Evolutionary conservation across 495 filamentous ascomycete genomes (phyloP).

Genomic region (Diplogelasinospora grovesii): DNA sequence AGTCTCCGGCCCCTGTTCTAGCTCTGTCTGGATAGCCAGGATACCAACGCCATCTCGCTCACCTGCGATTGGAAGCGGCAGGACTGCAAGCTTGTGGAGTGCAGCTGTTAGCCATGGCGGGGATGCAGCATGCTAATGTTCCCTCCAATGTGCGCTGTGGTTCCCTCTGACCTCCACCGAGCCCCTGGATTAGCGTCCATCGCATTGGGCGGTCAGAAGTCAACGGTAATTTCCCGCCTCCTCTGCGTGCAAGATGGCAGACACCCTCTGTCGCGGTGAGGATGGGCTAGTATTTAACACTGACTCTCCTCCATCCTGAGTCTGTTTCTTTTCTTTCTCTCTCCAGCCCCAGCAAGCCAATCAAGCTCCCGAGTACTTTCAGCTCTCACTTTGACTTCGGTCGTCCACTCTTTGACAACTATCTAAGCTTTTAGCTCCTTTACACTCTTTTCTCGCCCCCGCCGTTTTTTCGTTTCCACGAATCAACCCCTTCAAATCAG

Average conservation of each 20-base stretch:
- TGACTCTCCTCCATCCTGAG: slow-evolving; percentile 17
- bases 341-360: slow-evolving; percentile 47
- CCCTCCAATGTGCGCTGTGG: neutral
- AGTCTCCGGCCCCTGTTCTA: neutral
- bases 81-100: neutral
- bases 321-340: slow-evolving; percentile 27
- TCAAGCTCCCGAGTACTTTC: slow-evolving; percentile 35
- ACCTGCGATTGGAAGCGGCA: too few relatives aligned
- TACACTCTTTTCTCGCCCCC: slow-evolving; percentile 27
- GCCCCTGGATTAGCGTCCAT: slow-evolving; percentile 27
- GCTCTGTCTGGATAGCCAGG: neutral
- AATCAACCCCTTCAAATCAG: slow-evolving; percentile 26
- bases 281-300: slow-evolving; percentile 29
- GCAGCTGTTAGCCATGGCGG: too few relatives aligned
- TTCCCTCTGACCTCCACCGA: slow-evolving; percentile 20
- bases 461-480: slow-evolving; percentile 29
- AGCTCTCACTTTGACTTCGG: slow-evolving; percentile 48
- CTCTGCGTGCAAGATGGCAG: slow-evolving; percentile 2
- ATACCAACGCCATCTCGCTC: too few relatives aligned
- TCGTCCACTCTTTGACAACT: slow-evolving; percentile 52
- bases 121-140: slow-evolving; percentile 8
- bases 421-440: slow-evolving; percentile 37
- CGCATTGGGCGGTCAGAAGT: slow-evolving; percentile 15
- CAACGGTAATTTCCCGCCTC: slow-evolving; percentile 28
- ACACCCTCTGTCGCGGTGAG: slow-evolving; percentile 2